Evolutionary conservation across 2,329 filamentous ascomycete species (phyloP), one percentile per base, ranked within the genome.

Genomic region (Talaromyces sp.): DNA sequence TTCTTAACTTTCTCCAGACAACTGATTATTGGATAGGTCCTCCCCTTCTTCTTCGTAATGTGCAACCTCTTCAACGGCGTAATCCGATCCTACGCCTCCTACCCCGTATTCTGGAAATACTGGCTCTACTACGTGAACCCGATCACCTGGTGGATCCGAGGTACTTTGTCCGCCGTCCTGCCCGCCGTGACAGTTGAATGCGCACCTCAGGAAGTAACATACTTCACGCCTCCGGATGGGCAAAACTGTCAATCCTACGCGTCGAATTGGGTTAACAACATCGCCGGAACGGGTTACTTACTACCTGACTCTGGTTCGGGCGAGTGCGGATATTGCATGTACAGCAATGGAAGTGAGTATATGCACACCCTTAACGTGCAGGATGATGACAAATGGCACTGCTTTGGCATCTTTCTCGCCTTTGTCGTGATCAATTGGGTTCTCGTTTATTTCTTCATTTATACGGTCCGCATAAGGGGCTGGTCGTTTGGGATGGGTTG

Each of bases 21-120:
- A 27, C 24, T 52, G 8, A 52, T 27, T 31, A 27, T 8, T 10
- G 24, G 41, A 33, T 61, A 83, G 79, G 78, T 88, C 24, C 80
- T 92, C 5, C 90, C 90, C 0, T 92, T 93, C 81, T 92, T 93
- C 83, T 90, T 93, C 79, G 87, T 93, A 75, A 88, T 91, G 81
- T 88, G 91, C 71, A 84, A 83, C 47, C 77, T 91, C 27, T 93
- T 93, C 82, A 93, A 92, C 79, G 91, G 91, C 69, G 87, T 93
- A 22, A 85, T 93, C 10, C 84, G 89, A 2, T 87, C 90, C 0
- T 93, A 91, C 75, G 70, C 76, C 1, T 78, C 82, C 67, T 81
- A 93, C 37, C 85, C 87, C 0, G 85, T 85, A 31, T 91, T 92
- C 79, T 94, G 88, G 88, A 81, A 82, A 45, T 90, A 89, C 77